Evolutionary conservation across 2,329 filamentous ascomycete species (phyloP), one percentile per base, ranked within the genome.

Genomic region (Pezicula rhizophila): DNA sequence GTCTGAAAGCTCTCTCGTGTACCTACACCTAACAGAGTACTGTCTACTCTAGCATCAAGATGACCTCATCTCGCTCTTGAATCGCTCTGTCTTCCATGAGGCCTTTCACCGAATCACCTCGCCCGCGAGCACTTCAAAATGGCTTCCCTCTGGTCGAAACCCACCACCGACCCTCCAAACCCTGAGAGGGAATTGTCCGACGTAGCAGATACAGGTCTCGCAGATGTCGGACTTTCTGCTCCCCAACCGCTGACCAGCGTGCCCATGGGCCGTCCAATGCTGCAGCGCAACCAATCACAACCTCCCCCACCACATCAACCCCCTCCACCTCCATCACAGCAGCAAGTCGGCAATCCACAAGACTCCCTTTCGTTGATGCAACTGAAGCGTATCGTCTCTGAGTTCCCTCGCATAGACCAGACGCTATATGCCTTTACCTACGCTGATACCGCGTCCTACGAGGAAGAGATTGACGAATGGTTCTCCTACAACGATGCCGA

Each of bases 381-480:
- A 67, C 73, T 92, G 44, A 79, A 81, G 55, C 81, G 80, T 56
- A 78, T 91, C 47, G 84, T 91, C 15, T 79, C 82, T 53, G 87
- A 91, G 51, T 82, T 89, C 57, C 85, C 85, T 14, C 80, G 79
- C 54, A 64, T 75, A 45, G 86, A 90, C 56, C 79, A 85, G 44
- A 74, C 78, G 39, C 81, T 82, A 10, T 99, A 99, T 72, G 90
- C 93, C 52, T 99, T 96, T 65, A 80, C 79, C 54, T 92, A 92
- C 69, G 72, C 78, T 23, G 87, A 92, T 66, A 78, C 79, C 48
- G 83, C 84, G 18, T 73, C 81, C 1, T 85, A 95, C 59, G 82
- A 87, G 15, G 89, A 93, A 55, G 93, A 99, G 72, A 76, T 99
- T 42, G 89, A 97, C 64, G 93, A 99, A 70, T 99, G 93, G 93